Base-by-base conservation (phyloP, 345 rosid genomes). In the Passiflora organensis region DNA sequence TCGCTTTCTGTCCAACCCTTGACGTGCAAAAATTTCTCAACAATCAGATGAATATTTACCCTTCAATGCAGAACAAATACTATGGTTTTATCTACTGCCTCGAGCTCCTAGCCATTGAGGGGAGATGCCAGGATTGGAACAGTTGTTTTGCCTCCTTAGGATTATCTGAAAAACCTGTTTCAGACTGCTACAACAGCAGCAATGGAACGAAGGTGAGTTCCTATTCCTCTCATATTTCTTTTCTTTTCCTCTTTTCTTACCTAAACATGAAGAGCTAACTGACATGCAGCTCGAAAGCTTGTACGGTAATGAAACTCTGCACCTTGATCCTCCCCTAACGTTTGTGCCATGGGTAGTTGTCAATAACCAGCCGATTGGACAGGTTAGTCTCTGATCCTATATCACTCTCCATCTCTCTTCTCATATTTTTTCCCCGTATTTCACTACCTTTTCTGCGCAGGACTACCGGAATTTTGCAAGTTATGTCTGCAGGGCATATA, bases 281-380 rank as follows among this genome's bases (percentile, higher is more conserved):
- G 23, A 21, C 12, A 28, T 62, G 62, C 80, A 79, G 84, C 68
- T 76, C 50, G 59, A 52, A 23, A 39, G 36, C 19, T 14, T 14
- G 32, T 23, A 59, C 54, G 71, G 48, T 19, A 12, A 62, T 42
- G 77, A 79, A 61, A 73, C 79, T 39, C 62, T 60, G 15, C 52
- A 45, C 45, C 78, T 79, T 2, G 25, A 16, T 43, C 81, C 79
- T 28, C 77, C 75, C 34, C 75, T 24, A 11, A 28, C 61, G 13
- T 53, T 46, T 51, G 13, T 76, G 43, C 81, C 78, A 53, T 76
- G 84, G 84, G 62, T 79, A 14, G 56, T 73, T 24, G 66, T 76
- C 28, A 64, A 76, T 28, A 44, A 59, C 52, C 70, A 44, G 49
- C 58, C 78, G 16, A 44, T 73, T 25, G 48, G 48, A 57, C 21